Evolutionary conservation across 768 basidiomycete species (phyloP), one percentile per base, ranked within the genome.

Genomic region (Glaciozyma antarctica): DNA sequence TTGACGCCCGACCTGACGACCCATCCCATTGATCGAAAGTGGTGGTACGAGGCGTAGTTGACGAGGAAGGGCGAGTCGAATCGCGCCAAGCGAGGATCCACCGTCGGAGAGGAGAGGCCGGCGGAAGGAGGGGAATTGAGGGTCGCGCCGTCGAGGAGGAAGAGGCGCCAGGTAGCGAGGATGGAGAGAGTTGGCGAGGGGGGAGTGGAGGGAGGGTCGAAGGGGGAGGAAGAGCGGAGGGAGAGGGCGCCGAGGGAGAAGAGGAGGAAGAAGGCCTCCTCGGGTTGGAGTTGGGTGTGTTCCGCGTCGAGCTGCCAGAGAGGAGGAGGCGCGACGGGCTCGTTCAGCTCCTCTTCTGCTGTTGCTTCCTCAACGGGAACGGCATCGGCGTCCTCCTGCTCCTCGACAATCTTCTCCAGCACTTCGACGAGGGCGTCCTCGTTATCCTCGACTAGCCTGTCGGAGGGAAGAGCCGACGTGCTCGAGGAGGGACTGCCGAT

Each of bases 11-110:
- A 84, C 77, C 92, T 90, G 68, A 95, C 86, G 24, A 97, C 89
- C 95, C 94, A 99, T 30, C 95, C 95, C 12, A 98, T 81, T 6
- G 92, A 91, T 21, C 94, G 84, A 74, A 88, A 98, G 76, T 98
- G 92, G 75, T 98, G 94, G 73, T 93, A 95, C 5, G 84, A 84
- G 57, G 86, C 84, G 72, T 97, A 99, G 73, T 88, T 82, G 48
- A 98, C 80, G 30, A 99, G 78, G 78, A 97, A 93, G 0, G 92
- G 92, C 48, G 60, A 62, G 51, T 71, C 69, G 44, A 67, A 53
- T 28, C 69, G 63, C 32, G 53, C 61, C 44, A 71, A 38, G 3
- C 65, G 60, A 0, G 69, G 64, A 30, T 45, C 44, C 56, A 10
- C 16, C 6, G 41, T 24, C 13, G 22, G 24, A 22, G n/a, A 22